Base-by-base conservation (phyloP, 1,284 basidiomycete species). In the Xerocomus cyaneibrunnescens region DNA sequence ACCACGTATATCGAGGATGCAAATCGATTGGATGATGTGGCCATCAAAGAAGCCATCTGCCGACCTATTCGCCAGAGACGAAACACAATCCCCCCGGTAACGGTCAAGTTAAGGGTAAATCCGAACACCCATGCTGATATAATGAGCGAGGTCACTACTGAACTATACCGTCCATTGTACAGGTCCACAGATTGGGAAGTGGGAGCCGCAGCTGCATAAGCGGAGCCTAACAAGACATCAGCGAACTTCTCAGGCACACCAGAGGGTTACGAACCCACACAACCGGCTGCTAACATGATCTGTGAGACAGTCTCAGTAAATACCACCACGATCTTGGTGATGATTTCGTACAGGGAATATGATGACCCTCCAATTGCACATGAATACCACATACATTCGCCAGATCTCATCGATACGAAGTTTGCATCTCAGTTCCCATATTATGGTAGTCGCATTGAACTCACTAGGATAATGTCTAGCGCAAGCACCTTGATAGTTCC, bases 1-100 rank as follows among this genome's bases (percentile, higher is more conserved):
- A 54, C 10, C 7, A 49, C 14, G 8, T 40, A 46, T 25, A 55
- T 38, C 1, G 51, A 35, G 7, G 46, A 30, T 5, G 12, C 13
- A n/a, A 30, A 37, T 27, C 30, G 23, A 43, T 54, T 54, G 16
- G 23, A 27, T 6, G n/a, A 10, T 5, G 30, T 39, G 2, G 16
- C n/a, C 3, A 16, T 45, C 19, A 34, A 22, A 8, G 36, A 44
- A 5, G 40, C 22, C 0, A 39, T 10, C 5, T 1, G 38, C 4
- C 25, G 47, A 16, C 37, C 41, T 22, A 45, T 28, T 41, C 32
- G 28, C 30, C 45, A 43, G 12, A 57, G 43, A n/a, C 42, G 54
- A 1, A 3, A 3, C 2, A 7, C 38, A 10, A 56, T 48, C 2
- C 34, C 21, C n/a, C 31, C 2, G 16, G 35, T 45, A 34, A 57